phyloP scores from a whole-genome alignment of 2,329 filamentous ascomycete genomes.

The Periconia digitata region DNA sequence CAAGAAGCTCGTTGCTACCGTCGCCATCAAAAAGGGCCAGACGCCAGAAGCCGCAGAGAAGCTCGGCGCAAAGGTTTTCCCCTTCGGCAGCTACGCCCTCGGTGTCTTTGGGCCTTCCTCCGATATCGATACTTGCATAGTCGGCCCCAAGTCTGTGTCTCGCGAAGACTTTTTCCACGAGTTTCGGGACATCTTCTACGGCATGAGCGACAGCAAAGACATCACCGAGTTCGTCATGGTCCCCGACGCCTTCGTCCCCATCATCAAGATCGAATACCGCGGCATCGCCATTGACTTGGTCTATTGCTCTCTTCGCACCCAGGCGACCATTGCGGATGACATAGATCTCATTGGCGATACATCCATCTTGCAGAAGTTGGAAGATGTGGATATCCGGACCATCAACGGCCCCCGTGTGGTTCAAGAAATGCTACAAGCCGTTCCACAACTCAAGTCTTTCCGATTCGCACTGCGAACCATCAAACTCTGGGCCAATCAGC shows the following conservation, averaged over 20 bases:
- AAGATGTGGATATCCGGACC: slow-evolving; percentile 83
- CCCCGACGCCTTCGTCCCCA: slow-evolving; percentile 88
- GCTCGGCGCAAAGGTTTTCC: slow-evolving; percentile 90
- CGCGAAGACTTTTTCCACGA: slow-evolving; percentile 89
- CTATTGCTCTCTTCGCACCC: slow-evolving; percentile 48
- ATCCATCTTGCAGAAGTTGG: slow-evolving; percentile 78
- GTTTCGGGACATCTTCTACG: slow-evolving; percentile 77
- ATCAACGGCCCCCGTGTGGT: slow-evolving; percentile 94
- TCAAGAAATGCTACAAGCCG: slow-evolving; percentile 84
- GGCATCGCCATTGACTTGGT: slow-evolving; percentile 96
- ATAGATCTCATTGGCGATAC: slow-evolving; percentile 84
- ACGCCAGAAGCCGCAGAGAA: slow-evolving; percentile 77
- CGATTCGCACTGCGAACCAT: slow-evolving; percentile 85
- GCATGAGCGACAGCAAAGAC: slow-evolving; percentile 74
- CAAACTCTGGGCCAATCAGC: slow-evolving; percentile 93
- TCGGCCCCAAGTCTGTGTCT: slow-evolving; percentile 85
- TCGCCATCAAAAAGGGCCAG: slow-evolving; percentile 72
- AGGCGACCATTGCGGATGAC: slow-evolving; percentile 52
- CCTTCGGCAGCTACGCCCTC: slow-evolving; percentile 92
- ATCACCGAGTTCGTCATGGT: slow-evolving; percentile 85
- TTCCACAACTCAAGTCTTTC: slow-evolving; percentile 89
- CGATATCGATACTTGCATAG: slow-evolving; percentile 95
- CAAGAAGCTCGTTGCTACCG: slow-evolving; percentile 81
- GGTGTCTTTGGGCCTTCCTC: slow-evolving; percentile 95
- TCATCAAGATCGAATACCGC: slow-evolving; percentile 93